Conservation (phyloP, 2,329 filamentous ascomycete genomes). For the Penicillium sp. region DNA sequence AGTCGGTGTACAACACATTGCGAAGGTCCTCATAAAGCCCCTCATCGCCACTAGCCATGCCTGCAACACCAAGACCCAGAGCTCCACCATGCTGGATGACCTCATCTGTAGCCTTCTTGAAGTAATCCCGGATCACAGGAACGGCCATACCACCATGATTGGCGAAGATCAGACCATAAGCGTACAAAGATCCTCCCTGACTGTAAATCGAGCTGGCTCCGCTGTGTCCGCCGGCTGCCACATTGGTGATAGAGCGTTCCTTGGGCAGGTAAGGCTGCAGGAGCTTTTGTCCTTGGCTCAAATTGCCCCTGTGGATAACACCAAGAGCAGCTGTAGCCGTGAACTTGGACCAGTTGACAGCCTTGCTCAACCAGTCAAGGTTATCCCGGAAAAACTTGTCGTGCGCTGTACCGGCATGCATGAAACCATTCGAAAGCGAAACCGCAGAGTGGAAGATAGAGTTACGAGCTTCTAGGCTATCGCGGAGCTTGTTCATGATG, state of each 20-base stretch:
- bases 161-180: slow-evolving; percentile 89
- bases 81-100: slow-evolving; percentile 96
- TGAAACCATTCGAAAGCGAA: slow-evolving; percentile 95
- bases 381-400: slow-evolving; percentile 99
- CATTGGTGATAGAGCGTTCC: no score
- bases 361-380: slow-evolving; percentile 93
- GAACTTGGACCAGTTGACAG: slow-evolving; percentile 99
- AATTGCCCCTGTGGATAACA: slow-evolving; percentile 91
- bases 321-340: slow-evolving; percentile 91
- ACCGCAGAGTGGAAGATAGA: slow-evolving; percentile 98
- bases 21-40: slow-evolving; percentile 87
- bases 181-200: slow-evolving; percentile 90
- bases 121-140: slow-evolving; percentile 41
- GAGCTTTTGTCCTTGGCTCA: slow-evolving; percentile 84
- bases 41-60: slow-evolving; percentile 92
- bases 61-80: slow-evolving; percentile 86
- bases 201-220: slow-evolving; percentile 77
- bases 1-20: slow-evolving; percentile 81
- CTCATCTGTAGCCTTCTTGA: slow-evolving; percentile 52
- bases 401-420: slow-evolving; percentile 96
- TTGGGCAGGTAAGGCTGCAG: slow-evolving; percentile 93
- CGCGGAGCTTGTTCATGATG: slow-evolving; percentile 90
- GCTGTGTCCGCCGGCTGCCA: slow-evolving; percentile 52
- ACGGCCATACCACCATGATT: slow-evolving; percentile 87
- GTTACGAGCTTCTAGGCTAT: slow-evolving; percentile 89